Evolutionary conservation across 225 moss, liverwort and hornwort genomes (phyloP), one percentile per base, ranked within the genome.

Genomic region (Sphagnum tenellum): DNA sequence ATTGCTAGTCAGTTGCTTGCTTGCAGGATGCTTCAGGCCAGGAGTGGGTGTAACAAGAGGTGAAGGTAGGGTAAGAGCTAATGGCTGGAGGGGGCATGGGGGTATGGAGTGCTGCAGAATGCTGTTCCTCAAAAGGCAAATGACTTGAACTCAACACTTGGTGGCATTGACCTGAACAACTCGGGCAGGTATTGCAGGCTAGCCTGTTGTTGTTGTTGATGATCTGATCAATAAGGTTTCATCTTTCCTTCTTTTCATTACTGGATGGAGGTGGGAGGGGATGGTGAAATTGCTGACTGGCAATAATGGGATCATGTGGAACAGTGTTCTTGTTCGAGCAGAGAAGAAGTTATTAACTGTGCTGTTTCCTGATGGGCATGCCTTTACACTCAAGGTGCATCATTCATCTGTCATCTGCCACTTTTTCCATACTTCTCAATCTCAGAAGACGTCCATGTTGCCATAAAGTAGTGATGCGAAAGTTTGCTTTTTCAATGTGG

Each of bases 291-390:
- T 6, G 52, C 9, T 52, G 52, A 9, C 52, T 52, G 52, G 9
- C 52, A 52, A 52, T 52, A 70, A 69, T 78, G 67, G 76, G 78
- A 5, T 71, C 76, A 74, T 78, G 74, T 78, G 76, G 29, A 79
- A 71, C 96, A 96, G 96, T 77, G 96, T 96, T 59, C 86, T 92
- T 68, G 86, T 86, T 51, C 81, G 92, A 71, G 77, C 90, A 55
- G 96, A 92, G 76, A 96, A 92, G 71, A 96, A 87, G 76, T 74
- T 94, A 72, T 77, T 96, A 70, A 96, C 96, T 10, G 89, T 96
- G 55, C 87, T 96, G 10, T 96, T 96, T 78, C 89, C 96, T 62
- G 96, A 96, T 63, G 90, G 89, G 59, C 79, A 89, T 70, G 88
- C 89, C 49, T 78, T 96, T 64, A 96, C 96, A 57, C 83, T 96